Evolutionary conservation across 1,139 yeast genomes (phyloP).

Genomic region (Blastobotrys persicus): DNA sequence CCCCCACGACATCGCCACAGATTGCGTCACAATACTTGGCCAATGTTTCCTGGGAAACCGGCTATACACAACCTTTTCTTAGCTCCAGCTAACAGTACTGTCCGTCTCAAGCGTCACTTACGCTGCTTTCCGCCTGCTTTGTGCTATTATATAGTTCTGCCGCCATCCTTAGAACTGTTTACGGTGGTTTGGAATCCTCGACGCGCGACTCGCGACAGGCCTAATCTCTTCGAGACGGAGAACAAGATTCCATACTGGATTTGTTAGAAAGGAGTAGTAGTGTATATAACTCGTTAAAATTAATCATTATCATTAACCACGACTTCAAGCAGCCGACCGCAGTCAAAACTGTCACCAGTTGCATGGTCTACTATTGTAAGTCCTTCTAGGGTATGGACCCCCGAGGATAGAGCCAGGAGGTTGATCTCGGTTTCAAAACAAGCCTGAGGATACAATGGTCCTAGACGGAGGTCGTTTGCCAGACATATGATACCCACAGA

Average conservation of each 20-base stretch:
- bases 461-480: slow-evolving; percentile 63
- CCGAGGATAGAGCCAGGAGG: slow-evolving; percentile 61
- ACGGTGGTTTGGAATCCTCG: not conserved
- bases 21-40: slow-evolving; percentile 15
- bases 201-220: not conserved
- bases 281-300: not conserved
- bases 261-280: too few species aligned
- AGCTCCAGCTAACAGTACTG: too few species aligned
- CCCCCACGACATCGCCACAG: slow-evolving; percentile 15
- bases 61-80: slow-evolving; percentile 14
- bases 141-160: slow-evolving; percentile 10
- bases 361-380: slow-evolving; percentile 59
- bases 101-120: not conserved
- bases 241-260: too few species aligned
- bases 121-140: slow-evolving; percentile 9
- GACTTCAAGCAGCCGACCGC: slow-evolving; percentile 69
- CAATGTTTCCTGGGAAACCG: slow-evolving; percentile 18
- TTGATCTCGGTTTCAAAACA: slow-evolving; percentile 64
- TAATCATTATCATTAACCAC: slow-evolving; percentile 45
- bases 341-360: slow-evolving; percentile 69
- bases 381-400: slow-evolving; percentile 64
- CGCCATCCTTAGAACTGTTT: slow-evolving; percentile 10
- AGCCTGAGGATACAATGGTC: slow-evolving; percentile 59
- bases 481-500: slow-evolving; percentile 49
- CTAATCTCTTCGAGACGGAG: too few species aligned